phyloP scores from a whole-genome alignment of 305 asterid species.

The Solanum hybrid region DNA sequence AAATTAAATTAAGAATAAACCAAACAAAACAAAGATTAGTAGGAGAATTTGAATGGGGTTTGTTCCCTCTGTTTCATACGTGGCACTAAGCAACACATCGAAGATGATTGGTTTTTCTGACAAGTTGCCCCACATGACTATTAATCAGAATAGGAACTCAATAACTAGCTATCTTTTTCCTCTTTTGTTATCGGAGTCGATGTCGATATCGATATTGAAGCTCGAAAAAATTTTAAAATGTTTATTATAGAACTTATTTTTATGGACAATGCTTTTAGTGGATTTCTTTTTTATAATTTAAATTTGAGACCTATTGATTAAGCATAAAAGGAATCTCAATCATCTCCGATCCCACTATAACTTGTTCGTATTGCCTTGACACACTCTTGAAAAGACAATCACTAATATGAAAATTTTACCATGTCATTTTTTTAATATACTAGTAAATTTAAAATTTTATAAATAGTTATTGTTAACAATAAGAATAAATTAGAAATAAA shows the following conservation, averaged over 20 bases:
- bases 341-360: not conserved
- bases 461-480: not conserved
- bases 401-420: not conserved
- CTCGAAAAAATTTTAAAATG: not conserved
- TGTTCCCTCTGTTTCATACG: not conserved
- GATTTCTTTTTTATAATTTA: too few relatives aligned
- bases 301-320: too few relatives aligned
- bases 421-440: too few relatives aligned
- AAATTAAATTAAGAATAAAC: not conserved
- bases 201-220: not conserved
- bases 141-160: not conserved
- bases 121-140: not conserved
- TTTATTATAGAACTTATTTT: not conserved
- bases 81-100: not conserved
- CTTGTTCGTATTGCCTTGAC: too few relatives aligned
- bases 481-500: not conserved
- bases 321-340: not conserved
- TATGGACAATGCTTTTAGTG: not conserved
- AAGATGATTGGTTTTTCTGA: constrained; percentile 2
- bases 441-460: too few relatives aligned
- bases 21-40: not conserved
- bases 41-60: not conserved
- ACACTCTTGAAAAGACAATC: not conserved
- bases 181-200: not conserved
- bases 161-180: not conserved